Evolutionary conservation across 2,329 filamentous ascomycete genomes (phyloP).

Genomic region (Pseudopithomyces chartarum): DNA sequence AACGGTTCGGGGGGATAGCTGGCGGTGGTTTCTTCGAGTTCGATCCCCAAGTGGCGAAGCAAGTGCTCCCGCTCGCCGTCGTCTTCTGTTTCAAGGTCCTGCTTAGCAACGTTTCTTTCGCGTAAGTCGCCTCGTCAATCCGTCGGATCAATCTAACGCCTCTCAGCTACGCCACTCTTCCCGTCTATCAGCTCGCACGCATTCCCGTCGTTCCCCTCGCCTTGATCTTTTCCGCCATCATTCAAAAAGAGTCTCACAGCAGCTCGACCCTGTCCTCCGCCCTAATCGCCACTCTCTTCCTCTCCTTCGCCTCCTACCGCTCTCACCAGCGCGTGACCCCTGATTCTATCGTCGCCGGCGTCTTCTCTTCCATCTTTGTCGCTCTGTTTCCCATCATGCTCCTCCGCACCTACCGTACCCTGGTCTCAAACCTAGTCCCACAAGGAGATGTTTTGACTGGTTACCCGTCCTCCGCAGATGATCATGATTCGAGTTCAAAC

Average conservation of each 20-base stretch:
- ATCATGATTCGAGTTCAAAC: slow-evolving; percentile 35
- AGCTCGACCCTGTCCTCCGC: slow-evolving; percentile 56
- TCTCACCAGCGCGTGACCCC: slow-evolving; percentile 55
- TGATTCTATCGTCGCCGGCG: slow-evolving; percentile 57
- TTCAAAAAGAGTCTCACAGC: slow-evolving; percentile 54
- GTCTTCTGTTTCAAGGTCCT: slow-evolving; percentile 57
- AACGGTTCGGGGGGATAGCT: slow-evolving; percentile 55
- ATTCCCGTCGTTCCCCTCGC: slow-evolving; percentile 57
- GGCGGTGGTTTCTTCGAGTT: slow-evolving; percentile 61
- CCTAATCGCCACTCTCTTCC: slow-evolving; percentile 56
- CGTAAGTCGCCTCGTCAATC: slow-evolving; percentile 39
- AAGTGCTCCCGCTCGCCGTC: slow-evolving; percentile 55
- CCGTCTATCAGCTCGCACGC: slow-evolving; percentile 58
- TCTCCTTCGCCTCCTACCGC: slow-evolving; percentile 55
- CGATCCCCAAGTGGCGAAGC: slow-evolving; percentile 52
- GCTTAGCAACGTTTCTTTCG: slow-evolving; percentile 60
- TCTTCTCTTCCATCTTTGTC: slow-evolving; percentile 58
- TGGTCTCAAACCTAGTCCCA: slow-evolving; percentile 52
- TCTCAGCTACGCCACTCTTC: slow-evolving; percentile 54
- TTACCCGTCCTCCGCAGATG: slow-evolving; percentile 40
- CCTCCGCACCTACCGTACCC: slow-evolving; percentile 54
- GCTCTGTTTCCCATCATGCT: slow-evolving; percentile 59
- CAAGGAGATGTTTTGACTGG: slow-evolving; percentile 51
- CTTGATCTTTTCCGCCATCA: slow-evolving; percentile 54
- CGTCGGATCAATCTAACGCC: slow-evolving; percentile 9